A percentile compares a stretch with the other conserved stretches of the same genome.
Conservation (phyloP, 371 early-diverging fungal species). For the Mortierella sp. region DNA sequence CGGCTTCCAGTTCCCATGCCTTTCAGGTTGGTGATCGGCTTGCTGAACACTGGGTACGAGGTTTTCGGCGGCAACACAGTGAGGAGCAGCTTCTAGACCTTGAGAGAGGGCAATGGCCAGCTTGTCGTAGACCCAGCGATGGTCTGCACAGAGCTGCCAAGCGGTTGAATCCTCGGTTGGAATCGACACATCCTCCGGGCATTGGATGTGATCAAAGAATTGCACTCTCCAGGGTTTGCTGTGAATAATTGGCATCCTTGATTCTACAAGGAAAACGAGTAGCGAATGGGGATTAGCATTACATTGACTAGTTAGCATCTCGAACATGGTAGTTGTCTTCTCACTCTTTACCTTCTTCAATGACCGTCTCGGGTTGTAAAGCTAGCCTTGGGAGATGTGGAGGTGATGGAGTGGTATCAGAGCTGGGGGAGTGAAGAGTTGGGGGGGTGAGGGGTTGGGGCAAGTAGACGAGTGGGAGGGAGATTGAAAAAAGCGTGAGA, state of each 20-base stretch:
- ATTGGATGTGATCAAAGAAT: slow-evolving; percentile 14
- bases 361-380: no score
- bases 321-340: no score
- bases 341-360: no score
- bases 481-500: no score
- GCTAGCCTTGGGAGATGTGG: no score
- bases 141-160: slow-evolving; percentile 15
- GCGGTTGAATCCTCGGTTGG: slow-evolving; percentile 16
- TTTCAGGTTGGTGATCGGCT: slow-evolving; percentile 23
- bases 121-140: slow-evolving; percentile 30
- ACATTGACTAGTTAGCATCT: no score
- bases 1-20: slow-evolving; percentile 24
- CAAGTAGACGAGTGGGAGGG: no score
- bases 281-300: no score
- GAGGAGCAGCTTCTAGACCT: slow-evolving; percentile 25
- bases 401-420: no score
- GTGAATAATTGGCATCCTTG: slow-evolving; percentile 20
- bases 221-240: slow-evolving; percentile 19
- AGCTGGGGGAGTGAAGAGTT: no score
- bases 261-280: no score
- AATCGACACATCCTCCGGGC: slow-evolving; percentile 15
- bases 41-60: slow-evolving; percentile 25
- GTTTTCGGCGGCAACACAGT: slow-evolving; percentile 14
- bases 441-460: no score
- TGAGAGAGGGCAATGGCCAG: slow-evolving; percentile 17